Base-by-base conservation (phyloP, 2,329 filamentous ascomycete genomes). In the Fusarium oxysporum region DNA sequence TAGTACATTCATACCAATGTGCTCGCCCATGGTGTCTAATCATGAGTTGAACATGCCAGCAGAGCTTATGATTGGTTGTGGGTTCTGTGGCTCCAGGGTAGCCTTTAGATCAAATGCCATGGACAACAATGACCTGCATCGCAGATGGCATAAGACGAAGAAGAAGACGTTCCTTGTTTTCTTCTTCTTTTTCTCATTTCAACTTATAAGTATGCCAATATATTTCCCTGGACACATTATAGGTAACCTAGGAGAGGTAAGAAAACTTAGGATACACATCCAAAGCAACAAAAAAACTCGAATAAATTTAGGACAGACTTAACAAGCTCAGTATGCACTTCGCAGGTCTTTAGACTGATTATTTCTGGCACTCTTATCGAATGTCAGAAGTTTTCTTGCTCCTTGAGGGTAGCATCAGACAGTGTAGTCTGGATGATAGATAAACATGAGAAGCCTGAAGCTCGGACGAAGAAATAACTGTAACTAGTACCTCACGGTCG, bases 51-150 rank as follows among this genome's bases (percentile, higher is more conserved):
- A 17, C 35, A 43, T 9, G 6, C 13, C 44, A 69, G 23, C 35
- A 65, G 65, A 70, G 51, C 65, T 58, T 64, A 19, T 69, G 33
- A 59, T 65, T 69, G 65, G 45, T n/a, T 28, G 14, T 30, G 19
- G 3, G 13, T 21, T 38, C 16, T 9, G 8, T 6, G 9, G 21
- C 32, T 69, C 17, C 30, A 70, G 58, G 58, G 66, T 69, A 69
- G n/a, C 25, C 5, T 23, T 37, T 16, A 17, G 32, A 43, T 17
- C 44, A 32, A 8, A n/a, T 19, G 45, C 13, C 25, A 21, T 37
- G 16, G 16, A 37, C 17, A 37, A 33, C 35, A 35, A 17, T 37
- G 35, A 37, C 35, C 35, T 10, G 35, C 16, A 17, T 37, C 17
- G 16, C 16, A 37, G 17, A 37, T 14, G 10, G 21, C 21, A 21